These are phyloP conservation scores for Corylus avellana DNA, from an alignment of 306 rosid species.

Conservation along the genomic window DNA sequence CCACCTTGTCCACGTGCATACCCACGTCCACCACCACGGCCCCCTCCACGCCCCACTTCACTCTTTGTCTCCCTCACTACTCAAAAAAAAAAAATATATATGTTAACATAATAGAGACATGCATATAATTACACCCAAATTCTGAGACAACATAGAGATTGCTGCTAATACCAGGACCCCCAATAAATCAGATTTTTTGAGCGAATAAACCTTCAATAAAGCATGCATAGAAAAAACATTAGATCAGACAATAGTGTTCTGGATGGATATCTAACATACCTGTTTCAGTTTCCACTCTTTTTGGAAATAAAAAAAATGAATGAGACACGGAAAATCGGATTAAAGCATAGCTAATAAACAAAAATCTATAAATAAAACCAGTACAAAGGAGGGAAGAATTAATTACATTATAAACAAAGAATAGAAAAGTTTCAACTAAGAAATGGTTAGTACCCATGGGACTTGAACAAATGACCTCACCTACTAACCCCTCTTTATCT, in stretches of 20 bases:
- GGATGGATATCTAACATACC: background rate
- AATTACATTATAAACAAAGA: no score
- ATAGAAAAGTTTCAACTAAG: no score
- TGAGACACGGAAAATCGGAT: background rate
- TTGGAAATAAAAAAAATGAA: background rate
- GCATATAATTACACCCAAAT: background rate
- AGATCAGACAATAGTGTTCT: background rate
- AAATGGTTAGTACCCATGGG: no score
- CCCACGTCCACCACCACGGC: conserved; percentile 54
- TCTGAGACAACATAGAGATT: background rate
- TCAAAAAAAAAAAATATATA: background rate
- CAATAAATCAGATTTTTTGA: background rate
- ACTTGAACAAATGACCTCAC: no score
- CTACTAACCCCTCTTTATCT: no score
- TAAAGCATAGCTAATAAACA: background rate
- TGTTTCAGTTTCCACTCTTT: background rate
- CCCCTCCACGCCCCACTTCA: conserved; percentile 52
- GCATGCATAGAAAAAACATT: background rate
- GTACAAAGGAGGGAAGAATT: background rate
- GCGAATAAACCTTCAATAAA: background rate
- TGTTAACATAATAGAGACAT: background rate
- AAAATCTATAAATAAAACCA: background rate
- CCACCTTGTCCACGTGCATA: conserved; percentile 56
- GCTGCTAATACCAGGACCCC: background rate
- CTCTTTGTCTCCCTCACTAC: conserved; percentile 51